These are phyloP conservation scores for Lachancea mirantina DNA, from an alignment of 805 yeast species.

Conservation along the genomic window DNA sequence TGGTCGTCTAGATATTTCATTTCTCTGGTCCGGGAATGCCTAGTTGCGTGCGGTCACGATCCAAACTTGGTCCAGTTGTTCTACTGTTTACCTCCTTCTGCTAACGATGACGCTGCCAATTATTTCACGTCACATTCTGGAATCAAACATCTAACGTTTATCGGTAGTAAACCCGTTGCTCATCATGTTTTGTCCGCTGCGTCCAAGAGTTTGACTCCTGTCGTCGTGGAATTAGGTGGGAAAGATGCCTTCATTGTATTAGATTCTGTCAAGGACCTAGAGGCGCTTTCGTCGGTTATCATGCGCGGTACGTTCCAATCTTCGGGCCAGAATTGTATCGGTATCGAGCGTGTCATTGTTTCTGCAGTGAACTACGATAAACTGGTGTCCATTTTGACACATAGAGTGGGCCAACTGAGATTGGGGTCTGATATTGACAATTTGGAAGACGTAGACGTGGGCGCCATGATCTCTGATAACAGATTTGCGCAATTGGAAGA, in stretches of 20 bases:
- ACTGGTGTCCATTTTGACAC: slow-evolving; percentile 48
- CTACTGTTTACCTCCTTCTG: slow-evolving; percentile 71
- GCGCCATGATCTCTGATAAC: slow-evolving; percentile 82
- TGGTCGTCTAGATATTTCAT: slow-evolving; percentile 87
- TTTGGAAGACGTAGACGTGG: slow-evolving; percentile 86
- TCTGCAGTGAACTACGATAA: slow-evolving; percentile 59
- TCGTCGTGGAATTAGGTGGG: slow-evolving; percentile 94
- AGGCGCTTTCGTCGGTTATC: slow-evolving; percentile 63
- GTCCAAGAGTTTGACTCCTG: slow-evolving; percentile 81
- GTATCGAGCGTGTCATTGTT: slow-evolving; percentile 89
- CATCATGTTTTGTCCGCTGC: slow-evolving; percentile 81
- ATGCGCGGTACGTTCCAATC: slow-evolving; percentile 96
- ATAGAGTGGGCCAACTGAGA: slow-evolving; percentile 55
- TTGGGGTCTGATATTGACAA: slow-evolving; percentile 92
- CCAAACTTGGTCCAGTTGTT: slow-evolving; percentile 82
- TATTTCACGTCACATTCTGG: slow-evolving; percentile 78
- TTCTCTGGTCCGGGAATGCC: slow-evolving; percentile 61
- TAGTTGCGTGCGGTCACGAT: slow-evolving; percentile 66
- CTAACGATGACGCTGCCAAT: slow-evolving; percentile 47
- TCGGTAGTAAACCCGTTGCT: slow-evolving; percentile 94
- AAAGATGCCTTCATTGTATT: slow-evolving; percentile 86
- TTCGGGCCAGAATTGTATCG: slow-evolving; percentile 97
- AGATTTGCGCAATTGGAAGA: slow-evolving; percentile 63
- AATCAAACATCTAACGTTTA: slow-evolving; percentile 83
- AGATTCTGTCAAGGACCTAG: slow-evolving; percentile 62